Percentiles rank a stretch among this genome's conserved stretches.
Conservation (phyloP, 108 stramenopile genomes). For the Cylindrotheca closterium region DNA sequence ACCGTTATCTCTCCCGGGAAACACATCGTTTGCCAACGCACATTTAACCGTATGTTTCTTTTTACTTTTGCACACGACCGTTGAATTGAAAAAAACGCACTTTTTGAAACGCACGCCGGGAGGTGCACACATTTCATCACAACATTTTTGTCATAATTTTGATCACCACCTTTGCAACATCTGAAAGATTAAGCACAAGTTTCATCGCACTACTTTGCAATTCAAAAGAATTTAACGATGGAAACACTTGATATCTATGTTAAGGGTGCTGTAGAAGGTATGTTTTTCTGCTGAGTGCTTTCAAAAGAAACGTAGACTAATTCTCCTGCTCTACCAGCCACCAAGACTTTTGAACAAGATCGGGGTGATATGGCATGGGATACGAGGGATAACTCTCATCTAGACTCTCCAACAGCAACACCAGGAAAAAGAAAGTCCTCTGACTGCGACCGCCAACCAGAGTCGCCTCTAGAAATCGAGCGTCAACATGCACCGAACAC, state of each 20-base stretch:
- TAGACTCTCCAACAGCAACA: constrained; percentile 18
- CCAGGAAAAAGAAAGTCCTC: constrained; percentile 39
- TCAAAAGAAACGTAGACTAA: neutral
- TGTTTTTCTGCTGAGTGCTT: constrained; percentile 2
- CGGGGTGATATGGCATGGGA: constrained; percentile 40
- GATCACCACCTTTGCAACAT: too few relatives aligned
- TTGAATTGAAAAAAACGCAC: too few relatives aligned
- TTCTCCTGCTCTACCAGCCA: neutral
- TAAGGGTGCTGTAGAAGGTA: constrained; percentile 19
- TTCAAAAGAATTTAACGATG: constrained; percentile 8
- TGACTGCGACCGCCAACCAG: constrained; percentile 41
- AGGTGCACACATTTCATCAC: too few relatives aligned
- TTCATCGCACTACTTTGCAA: too few relatives aligned
- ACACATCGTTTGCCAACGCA: too few relatives aligned
- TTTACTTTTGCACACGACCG: too few relatives aligned
- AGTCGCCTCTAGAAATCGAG: constrained; percentile 40
- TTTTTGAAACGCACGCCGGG: too few relatives aligned
- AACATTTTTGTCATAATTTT: too few relatives aligned
- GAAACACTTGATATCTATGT: constrained; percentile 31
- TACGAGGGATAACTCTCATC: constrained; percentile 35
- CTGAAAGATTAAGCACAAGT: too few relatives aligned
- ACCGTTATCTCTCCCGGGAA: too few relatives aligned
- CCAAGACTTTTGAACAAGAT: constrained; percentile 21
- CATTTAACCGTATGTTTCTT: too few relatives aligned
- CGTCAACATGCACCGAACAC: constrained; percentile 35